Base-by-base conservation (phyloP, 495 filamentous ascomycete genomes). In the Tuber melanosporum region DNA sequence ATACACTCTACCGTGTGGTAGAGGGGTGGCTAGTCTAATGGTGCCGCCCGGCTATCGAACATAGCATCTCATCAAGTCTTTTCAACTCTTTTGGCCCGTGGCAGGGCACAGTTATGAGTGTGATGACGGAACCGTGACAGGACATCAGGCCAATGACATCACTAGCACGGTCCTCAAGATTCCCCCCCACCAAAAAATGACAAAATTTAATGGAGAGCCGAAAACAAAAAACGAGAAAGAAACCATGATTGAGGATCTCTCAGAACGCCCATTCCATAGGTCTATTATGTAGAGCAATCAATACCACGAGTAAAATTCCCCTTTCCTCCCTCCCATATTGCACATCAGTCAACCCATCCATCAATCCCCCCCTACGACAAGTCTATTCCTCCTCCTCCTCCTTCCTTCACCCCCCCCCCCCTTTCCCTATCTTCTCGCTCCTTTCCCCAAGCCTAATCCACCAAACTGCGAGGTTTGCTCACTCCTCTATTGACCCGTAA, bases 61-160 rank as follows among this genome's bases (percentile, higher is more conserved):
- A 36, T 36, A 14, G 57, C 3, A 66, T 66, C 57, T 62, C 57
- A 66, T 26, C 42, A 43, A 43, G 42, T 43, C 42, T 43, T 43
- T 52, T 22, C 47, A 46, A 15, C 15, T 49, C 47, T 49, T 47
- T 62, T 62, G 57, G 14, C 3, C 52, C n/a, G 52, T 14, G 14
- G 57, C 57, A 19, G 57, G 10, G n/a, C n/a, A 32, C 10, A 66
- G 26, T 36, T 66, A 36, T 44, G 70, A 70, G 71, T 47, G 47
- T 47, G 47, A 76, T 80, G 78, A 80, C 73, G 78, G 77, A 73
- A 45, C 77, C 6, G 77, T 80, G 77, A 80, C 78, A 76, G 26
- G 49, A 69, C 69, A 47, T 36, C 45, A 32, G 44, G 41, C 62
- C 39, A 52, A 80, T 80, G 78, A 80, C 78, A 76, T 80, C 78